Evolutionary conservation across 768 basidiomycete genomes (phyloP).

Genomic region (Podaxis pistillaris): DNA sequence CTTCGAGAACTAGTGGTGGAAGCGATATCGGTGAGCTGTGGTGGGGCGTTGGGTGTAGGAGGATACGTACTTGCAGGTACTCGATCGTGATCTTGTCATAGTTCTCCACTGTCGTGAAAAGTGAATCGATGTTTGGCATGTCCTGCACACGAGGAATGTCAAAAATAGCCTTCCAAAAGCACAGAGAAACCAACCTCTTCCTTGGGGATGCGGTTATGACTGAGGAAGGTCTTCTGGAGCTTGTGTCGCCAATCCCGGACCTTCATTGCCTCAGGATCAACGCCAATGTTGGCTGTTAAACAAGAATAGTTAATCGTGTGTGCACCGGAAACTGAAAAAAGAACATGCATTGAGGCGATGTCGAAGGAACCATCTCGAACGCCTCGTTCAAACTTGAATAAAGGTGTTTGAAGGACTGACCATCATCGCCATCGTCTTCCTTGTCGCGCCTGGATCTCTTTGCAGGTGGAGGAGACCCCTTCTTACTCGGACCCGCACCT

Average conservation of each 20-base stretch:
- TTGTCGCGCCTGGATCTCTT: slow-evolving; percentile 65
- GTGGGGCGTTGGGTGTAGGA: neutral
- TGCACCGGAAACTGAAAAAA: slow-evolving; percentile 2
- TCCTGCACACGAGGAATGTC: slow-evolving; percentile 43
- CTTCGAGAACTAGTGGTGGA: slow-evolving; percentile 61
- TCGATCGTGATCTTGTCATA: slow-evolving; percentile 78
- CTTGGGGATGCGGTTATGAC: slow-evolving; percentile 60
- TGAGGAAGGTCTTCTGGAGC: slow-evolving; percentile 84
- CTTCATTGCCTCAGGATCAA: slow-evolving; percentile 62
- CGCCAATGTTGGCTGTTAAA: slow-evolving; percentile 46
- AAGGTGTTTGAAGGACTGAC: slow-evolving; percentile 35
- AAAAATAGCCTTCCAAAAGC: slow-evolving; percentile 6
- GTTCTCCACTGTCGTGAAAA: slow-evolving; percentile 75
- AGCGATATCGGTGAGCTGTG: neutral
- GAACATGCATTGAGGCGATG: neutral
- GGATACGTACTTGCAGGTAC: slow-evolving; percentile 49
- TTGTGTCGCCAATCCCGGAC: slow-evolving; percentile 93
- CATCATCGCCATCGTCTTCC: slow-evolving; percentile 60
- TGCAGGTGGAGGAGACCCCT: slow-evolving; percentile 60
- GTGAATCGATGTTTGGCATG: slow-evolving; percentile 67
- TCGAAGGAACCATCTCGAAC: neutral
- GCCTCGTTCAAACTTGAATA: neutral
- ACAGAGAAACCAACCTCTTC: slow-evolving; percentile 50
- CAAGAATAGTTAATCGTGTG: neutral
- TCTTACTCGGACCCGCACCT: slow-evolving; percentile 51